Conservation (phyloP, 148 eudicot species). For the Pouteria glomerata region DNA sequence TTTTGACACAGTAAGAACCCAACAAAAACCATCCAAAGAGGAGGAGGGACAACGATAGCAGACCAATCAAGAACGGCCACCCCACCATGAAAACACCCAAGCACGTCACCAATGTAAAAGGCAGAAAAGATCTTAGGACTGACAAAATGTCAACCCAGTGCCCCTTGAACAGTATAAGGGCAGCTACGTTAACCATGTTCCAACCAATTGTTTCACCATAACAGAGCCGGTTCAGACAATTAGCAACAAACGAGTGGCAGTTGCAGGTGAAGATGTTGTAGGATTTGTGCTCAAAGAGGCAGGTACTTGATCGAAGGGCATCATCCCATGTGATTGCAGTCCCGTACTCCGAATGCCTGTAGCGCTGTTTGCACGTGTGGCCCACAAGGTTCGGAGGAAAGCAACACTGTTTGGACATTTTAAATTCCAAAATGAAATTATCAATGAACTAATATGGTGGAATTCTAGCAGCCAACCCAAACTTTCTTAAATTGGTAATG, state of each 20-base stretch:
- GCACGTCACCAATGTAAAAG: conserved; percentile 53
- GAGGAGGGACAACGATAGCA: conserved; percentile 40
- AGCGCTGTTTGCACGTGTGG: conserved; percentile 70
- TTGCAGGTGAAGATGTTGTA: conserved; percentile 93
- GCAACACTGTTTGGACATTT: conserved; percentile 59
- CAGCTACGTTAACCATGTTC: conserved; percentile 77
- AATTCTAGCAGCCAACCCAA: background rate
- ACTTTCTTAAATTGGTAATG: background rate
- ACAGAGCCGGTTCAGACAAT: conserved; percentile 67
- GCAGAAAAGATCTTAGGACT: conserved; percentile 59
- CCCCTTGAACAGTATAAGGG: conserved; percentile 57
- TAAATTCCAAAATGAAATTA: background rate
- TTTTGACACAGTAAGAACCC: conserved; percentile 46
- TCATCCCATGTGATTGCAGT: conserved; percentile 81
- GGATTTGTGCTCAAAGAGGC: conserved; percentile 68
- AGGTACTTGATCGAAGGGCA: conserved; percentile 48
- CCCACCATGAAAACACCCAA: conserved; percentile 76
- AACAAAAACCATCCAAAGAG: conserved; percentile 54
- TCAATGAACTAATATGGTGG: background rate
- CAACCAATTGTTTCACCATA: conserved; percentile 76
- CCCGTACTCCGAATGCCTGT: conserved; percentile 64
- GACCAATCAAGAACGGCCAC: conserved; percentile 70
- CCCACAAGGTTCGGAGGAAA: conserved; percentile 56
- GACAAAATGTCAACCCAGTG: conserved; percentile 61
- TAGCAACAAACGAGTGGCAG: conserved; percentile 78